A percentile compares a stretch with the other conserved stretches of the same genome.
Evolutionary conservation across 2,329 filamentous ascomycete genomes (phyloP).

Genomic region (Lasiodiplodia sp.): DNA sequence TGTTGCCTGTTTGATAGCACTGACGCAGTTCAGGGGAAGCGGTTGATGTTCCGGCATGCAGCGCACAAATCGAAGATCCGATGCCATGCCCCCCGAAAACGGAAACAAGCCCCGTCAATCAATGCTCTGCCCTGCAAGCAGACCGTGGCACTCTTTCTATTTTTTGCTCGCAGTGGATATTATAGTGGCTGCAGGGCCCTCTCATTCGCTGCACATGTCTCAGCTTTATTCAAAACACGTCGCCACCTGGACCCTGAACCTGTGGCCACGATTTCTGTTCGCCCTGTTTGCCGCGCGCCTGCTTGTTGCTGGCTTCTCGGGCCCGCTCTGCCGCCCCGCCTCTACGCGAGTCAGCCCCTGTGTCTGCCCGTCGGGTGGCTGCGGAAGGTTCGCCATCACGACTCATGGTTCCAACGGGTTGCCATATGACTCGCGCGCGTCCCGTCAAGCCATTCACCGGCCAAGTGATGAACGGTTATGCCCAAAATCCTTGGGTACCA

Average conservation of each 20-base stretch:
- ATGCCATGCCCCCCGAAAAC: neutral
- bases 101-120: neutral
- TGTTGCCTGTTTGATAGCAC: neutral
- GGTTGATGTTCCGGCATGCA: neutral
- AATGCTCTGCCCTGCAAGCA: neutral
- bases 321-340: too few species aligned
- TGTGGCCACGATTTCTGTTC: too few species aligned
- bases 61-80: neutral
- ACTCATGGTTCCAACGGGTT: neutral
- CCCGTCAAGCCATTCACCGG: neutral
- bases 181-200: too few species aligned
- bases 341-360: slow-evolving; percentile 8
- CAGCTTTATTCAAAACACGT: too few species aligned
- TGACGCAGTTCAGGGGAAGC: neutral
- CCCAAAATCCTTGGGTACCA: too few species aligned
- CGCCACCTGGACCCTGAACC: too few species aligned
- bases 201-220: too few species aligned
- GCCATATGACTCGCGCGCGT: neutral
- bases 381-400: slow-evolving; percentile 1
- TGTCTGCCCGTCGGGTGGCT: neutral
- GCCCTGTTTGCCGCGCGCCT: too few species aligned
- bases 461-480: too few species aligned
- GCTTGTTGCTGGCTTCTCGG: too few species aligned
- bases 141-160: too few species aligned
- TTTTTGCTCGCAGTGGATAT: too few species aligned